Evolutionary conservation across 164 flowering plant genomes (phyloP).

Genomic region (Vitis amurensis): DNA sequence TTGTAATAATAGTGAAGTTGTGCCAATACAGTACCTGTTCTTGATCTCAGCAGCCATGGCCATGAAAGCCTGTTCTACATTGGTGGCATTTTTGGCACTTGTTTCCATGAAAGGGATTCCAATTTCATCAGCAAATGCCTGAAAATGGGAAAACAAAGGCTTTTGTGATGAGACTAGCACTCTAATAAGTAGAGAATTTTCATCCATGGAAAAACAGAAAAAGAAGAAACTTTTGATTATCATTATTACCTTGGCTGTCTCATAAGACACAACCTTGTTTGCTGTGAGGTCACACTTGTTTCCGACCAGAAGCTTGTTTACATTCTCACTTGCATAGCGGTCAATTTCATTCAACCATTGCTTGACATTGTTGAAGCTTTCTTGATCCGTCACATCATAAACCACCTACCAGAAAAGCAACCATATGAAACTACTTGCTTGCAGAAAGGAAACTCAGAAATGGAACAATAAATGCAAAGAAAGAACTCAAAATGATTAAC

Average conservation of each 20-base stretch:
- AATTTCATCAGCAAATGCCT: slow-evolving; percentile 60
- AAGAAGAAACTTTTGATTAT: background rate
- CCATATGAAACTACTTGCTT: slow-evolving; percentile 1
- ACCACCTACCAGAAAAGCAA: slow-evolving; percentile 50
- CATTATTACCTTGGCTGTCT: slow-evolving; percentile 38
- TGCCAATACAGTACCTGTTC: slow-evolving; percentile 28
- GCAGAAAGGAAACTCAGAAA: background rate
- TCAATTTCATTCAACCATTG: slow-evolving; percentile 80
- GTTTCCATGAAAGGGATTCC: slow-evolving; percentile 63
- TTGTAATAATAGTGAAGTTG: background rate
- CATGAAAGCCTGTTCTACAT: slow-evolving; percentile 62
- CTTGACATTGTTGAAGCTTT: slow-evolving; percentile 85
- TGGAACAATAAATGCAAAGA: background rate
- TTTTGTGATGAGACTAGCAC: background rate
- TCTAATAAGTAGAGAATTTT: background rate
- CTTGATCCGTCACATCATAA: slow-evolving; percentile 85
- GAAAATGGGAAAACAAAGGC: background rate
- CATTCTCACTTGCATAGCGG: slow-evolving; percentile 46
- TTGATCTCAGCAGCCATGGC: slow-evolving; percentile 56
- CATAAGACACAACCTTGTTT: slow-evolving; percentile 41
- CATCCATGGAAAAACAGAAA: background rate
- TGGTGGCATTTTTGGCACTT: slow-evolving; percentile 50
- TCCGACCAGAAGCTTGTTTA: slow-evolving; percentile 68
- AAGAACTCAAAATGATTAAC: slow-evolving; percentile 5
- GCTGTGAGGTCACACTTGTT: slow-evolving; percentile 77